Percentiles rank a stretch among this genome's conserved stretches.
These are phyloP conservation scores for Beauveria rudraprayagi DNA, from an alignment of 2,329 filamentous ascomycete species.

Conservation along the genomic window DNA sequence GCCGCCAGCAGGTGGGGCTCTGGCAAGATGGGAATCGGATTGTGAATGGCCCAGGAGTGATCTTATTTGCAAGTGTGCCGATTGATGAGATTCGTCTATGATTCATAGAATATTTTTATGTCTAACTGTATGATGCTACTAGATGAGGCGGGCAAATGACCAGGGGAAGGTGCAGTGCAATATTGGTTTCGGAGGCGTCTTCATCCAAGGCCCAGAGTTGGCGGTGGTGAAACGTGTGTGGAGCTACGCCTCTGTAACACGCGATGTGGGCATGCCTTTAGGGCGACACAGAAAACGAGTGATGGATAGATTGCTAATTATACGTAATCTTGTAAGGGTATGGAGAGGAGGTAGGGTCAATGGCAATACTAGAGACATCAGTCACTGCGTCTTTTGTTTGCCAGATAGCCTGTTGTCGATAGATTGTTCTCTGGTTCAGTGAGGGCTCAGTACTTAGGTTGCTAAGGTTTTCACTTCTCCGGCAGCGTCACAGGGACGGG, in stretches of 20 bases:
- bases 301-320: neutral
- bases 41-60: neutral
- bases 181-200: neutral
- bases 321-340: no score
- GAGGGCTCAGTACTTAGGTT: no score
- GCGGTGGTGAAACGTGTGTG: constrained; percentile 7
- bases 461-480: neutral
- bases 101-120: neutral
- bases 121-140: neutral
- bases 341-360: no score
- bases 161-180: neutral
- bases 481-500: neutral
- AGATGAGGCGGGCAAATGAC: neutral
- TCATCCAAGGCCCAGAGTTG: neutral
- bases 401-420: no score
- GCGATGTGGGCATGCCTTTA: constrained; percentile 7
- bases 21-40: neutral
- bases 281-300: neutral
- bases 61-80: neutral
- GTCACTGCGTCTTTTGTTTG: no score
- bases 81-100: neutral
- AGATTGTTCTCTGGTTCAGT: no score
- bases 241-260: constrained; percentile 9
- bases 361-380: no score
- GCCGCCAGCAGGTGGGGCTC: neutral